Base-by-base conservation (phyloP, 768 basidiomycete species). In the Auricularia sp. region DNA sequence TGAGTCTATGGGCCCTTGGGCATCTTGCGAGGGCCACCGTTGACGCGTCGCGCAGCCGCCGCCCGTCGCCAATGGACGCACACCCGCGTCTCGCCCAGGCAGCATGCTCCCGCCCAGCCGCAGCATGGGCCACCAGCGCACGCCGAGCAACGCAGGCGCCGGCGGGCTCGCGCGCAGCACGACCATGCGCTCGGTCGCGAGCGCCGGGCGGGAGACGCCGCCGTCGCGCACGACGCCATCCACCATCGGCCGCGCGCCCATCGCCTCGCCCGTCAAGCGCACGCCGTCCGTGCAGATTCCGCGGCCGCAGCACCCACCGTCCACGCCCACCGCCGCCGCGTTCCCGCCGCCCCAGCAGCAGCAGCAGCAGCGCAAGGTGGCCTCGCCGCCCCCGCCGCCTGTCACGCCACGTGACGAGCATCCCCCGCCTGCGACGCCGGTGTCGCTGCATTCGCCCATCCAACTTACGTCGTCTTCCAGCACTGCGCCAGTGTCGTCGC, bases 141-240 rank as follows among this genome's bases (percentile, higher is more conserved):
- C 84, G 0, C 72, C 80, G n/a, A 90, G 67, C 39, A 59, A 43
- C 34, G 42, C 66, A 12, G 12, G 53, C 34, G 36, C 58, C 12
- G 62, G 56, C 56, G 29, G 83, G 65, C 73, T 75, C 4, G 72
- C 67, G 71, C 84, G 63, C 61, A 78, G 67, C 72, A 77, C 69
- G 68, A 78, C 66, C 67, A 73, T 71, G 14, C 79, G 84, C 33
- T 79, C 81, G 5, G 78, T 81, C 23, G 71, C 73, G 34, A 51
- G 47, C 29, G 73, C 77, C 36, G 86, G 89, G 21, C 83, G 89
- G 6, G 73, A 75, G 3, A 91, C 88, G 71, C 90, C 89, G 35
- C 65, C 65, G 56, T 69, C 70, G 61, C 67, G 23, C 21, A 78
- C 76, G 33, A 87, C 87, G 70, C 74, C 80, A 16, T 70, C 74